phyloP scores from a whole-genome alignment of 2,329 filamentous ascomycete genomes.

The Cercospora sesami region DNA sequence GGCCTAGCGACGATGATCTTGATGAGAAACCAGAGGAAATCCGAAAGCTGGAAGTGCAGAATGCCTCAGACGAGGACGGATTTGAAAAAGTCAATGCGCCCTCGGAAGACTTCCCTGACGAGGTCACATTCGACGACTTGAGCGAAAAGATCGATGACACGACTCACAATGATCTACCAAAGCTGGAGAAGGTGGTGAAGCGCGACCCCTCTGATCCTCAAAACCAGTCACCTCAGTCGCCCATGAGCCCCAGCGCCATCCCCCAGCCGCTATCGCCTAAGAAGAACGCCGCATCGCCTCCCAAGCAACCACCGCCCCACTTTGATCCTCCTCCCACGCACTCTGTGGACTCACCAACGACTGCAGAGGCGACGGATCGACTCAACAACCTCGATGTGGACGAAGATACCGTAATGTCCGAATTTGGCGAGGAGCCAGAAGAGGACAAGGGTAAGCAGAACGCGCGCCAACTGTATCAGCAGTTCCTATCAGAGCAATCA shows the following conservation, averaged over 20 bases:
- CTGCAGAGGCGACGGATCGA: constrained; percentile 56
- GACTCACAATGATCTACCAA: constrained; percentile 28
- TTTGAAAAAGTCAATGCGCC: constrained; percentile 82
- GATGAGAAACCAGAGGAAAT: constrained; percentile 63
- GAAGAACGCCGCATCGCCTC: constrained; percentile 29
- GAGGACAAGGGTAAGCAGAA: constrained; percentile 38
- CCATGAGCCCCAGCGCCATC: constrained; percentile 29
- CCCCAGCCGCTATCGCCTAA: constrained; percentile 36
- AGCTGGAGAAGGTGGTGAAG: constrained; percentile 35
- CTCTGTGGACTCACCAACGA: constrained; percentile 51
- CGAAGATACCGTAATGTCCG: constrained; percentile 55
- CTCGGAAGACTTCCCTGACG: constrained; percentile 54
- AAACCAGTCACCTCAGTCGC: constrained; percentile 20
- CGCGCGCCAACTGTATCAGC: constrained; percentile 45
- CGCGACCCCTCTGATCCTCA: constrained; percentile 24
- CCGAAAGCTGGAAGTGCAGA: constrained; percentile 73
- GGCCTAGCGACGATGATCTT: constrained; percentile 44
- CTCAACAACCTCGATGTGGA: constrained; percentile 61
- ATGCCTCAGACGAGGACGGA: constrained; percentile 81
- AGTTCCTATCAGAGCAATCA: constrained; percentile 37
- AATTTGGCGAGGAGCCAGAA: constrained; percentile 36
- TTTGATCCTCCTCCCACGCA: constrained; percentile 35
- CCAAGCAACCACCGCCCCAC: constrained; percentile 22
- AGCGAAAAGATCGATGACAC: constrained; percentile 53
- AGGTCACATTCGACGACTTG: constrained; percentile 70